Percentiles rank a stretch among this genome's conserved stretches.
Conservation (phyloP, 108 stramenopile genomes). For the Cyclostephanos tholiformis region DNA sequence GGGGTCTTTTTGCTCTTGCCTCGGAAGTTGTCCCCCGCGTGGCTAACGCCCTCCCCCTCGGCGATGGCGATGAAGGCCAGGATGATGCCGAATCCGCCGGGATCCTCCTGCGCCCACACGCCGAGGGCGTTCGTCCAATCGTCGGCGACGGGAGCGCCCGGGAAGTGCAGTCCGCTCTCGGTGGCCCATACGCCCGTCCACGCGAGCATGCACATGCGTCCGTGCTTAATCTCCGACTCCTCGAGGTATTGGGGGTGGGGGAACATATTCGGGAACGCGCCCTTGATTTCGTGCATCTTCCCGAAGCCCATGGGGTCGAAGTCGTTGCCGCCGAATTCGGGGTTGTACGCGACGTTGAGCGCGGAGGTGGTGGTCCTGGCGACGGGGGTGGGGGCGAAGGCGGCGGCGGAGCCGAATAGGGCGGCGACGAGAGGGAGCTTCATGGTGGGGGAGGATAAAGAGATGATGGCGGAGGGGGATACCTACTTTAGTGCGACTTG, state of each 20-base stretch:
- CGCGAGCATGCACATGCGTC: constrained; percentile 89
- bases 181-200: constrained; percentile 93
- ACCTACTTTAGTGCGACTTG: too few relatives aligned
- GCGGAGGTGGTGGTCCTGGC: constrained; percentile 38
- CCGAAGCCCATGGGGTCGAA: constrained; percentile 54
- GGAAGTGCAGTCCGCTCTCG: constrained; percentile 86
- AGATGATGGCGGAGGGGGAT: neutral
- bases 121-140: constrained; percentile 89
- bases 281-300: constrained; percentile 55
- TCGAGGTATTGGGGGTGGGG: constrained; percentile 83
- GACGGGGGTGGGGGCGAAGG: constrained; percentile 51
- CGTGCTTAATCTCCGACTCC: constrained; percentile 94
- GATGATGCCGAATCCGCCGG: constrained; percentile 73
- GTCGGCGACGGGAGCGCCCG: constrained; percentile 75
- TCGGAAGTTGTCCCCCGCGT: constrained; percentile 90
- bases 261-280: constrained; percentile 91
- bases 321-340: constrained; percentile 42
- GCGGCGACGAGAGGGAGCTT: constrained; percentile 52
- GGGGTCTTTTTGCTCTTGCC: constrained; percentile 86
- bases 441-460: constrained; percentile 38
- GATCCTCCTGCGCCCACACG: constrained; percentile 78
- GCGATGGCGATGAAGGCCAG: constrained; percentile 76
- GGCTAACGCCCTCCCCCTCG: constrained; percentile 88
- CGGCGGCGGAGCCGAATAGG: constrained; percentile 53
- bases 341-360: constrained; percentile 36